A percentile compares a stretch with the other conserved stretches of the same genome.
Evolutionary conservation across 495 filamentous ascomycete genomes (phyloP).

Genomic region (Aspergillus campestris): DNA sequence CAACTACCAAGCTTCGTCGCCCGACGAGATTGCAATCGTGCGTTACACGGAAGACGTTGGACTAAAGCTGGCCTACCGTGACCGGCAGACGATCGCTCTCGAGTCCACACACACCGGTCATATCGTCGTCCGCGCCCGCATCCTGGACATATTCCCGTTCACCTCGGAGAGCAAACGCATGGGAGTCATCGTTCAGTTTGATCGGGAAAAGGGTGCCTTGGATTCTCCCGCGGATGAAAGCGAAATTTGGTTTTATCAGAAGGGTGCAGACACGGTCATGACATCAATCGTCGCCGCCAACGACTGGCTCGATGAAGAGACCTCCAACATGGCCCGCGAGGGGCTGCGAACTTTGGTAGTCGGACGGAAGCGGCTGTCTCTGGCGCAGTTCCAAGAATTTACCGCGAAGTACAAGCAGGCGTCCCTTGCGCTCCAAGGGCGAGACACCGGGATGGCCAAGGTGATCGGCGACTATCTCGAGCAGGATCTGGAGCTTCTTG

Average conservation of each 20-base stretch:
- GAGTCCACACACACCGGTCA: constrained; percentile 70
- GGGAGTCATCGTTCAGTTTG: constrained; percentile 92
- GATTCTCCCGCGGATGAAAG: constrained; percentile 35
- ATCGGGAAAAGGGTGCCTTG: constrained; percentile 35
- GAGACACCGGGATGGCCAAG: constrained; percentile 72
- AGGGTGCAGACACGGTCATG: constrained; percentile 98
- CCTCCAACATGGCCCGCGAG: constrained; percentile 96
- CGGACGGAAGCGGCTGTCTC: constrained; percentile 72
- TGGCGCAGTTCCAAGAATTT: constrained; percentile 72
- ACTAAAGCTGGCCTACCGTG: constrained; percentile 73
- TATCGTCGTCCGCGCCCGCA: constrained; percentile 74
- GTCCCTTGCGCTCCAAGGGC: constrained; percentile 64
- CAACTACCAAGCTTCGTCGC: constrained; percentile 91
- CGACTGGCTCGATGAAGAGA: constrained; percentile 98
- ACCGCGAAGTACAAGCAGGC: constrained; percentile 66
- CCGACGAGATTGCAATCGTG: constrained; percentile 97
- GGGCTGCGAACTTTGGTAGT: constrained; percentile 91
- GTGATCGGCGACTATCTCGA: constrained; percentile 79
- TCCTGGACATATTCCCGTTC: constrained; percentile 94
- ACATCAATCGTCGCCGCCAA: constrained; percentile 83
- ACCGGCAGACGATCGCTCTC: constrained; percentile 74
- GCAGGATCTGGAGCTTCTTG: constrained; percentile 79
- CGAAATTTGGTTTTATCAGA: constrained; percentile 98
- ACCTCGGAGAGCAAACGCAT: constrained; percentile 96
- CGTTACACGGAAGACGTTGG: constrained; percentile 92